phyloP scores from a whole-genome alignment of 1,284 basidiomycete genomes.

The Sphaerobolus stellatus region DNA sequence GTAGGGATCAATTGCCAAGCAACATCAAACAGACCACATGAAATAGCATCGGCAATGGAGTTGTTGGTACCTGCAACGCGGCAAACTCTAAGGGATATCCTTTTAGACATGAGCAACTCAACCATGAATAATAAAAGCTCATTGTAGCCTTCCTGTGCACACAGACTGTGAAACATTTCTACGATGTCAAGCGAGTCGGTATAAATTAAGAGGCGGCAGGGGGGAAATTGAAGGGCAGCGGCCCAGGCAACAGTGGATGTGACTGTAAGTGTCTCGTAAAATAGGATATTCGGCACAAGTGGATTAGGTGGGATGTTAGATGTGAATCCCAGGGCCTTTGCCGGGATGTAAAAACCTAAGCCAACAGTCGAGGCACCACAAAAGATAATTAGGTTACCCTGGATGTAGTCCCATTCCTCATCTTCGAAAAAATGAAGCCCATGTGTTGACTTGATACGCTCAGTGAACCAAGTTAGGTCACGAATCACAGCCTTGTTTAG shows the following conservation, averaged over 20 bases:
- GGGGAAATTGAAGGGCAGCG: background rate
- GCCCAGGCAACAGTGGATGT: slow-evolving; percentile 17
- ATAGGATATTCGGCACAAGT: slow-evolving; percentile 26
- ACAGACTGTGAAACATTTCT: background rate
- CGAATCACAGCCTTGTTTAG: slow-evolving; percentile 27
- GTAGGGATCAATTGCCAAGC: too few species aligned
- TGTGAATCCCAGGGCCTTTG: slow-evolving; percentile 18
- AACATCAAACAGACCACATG: background rate
- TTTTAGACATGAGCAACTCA: background rate
- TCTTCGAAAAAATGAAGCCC: slow-evolving; percentile 32
- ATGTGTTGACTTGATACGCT: slow-evolving; percentile 19
- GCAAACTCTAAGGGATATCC: background rate
- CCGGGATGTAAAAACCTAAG: slow-evolving; percentile 33
- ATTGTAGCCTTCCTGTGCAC: background rate
- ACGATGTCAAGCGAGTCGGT: background rate
- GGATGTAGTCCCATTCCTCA: slow-evolving; percentile 21
- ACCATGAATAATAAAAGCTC: background rate
- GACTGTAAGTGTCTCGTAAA: slow-evolving; percentile 30
- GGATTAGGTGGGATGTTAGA: background rate
- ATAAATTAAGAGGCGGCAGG: background rate
- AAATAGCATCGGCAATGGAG: background rate
- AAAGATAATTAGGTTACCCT: slow-evolving; percentile 25
- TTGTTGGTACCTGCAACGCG: background rate
- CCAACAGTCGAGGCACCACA: slow-evolving; percentile 31
- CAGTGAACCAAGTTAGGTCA: slow-evolving; percentile 34